Percentiles rank a stretch among this genome's conserved stretches.
phyloP scores from a whole-genome alignment of 768 basidiomycete genomes.

The Dictyophora rubrovolvata region DNA sequence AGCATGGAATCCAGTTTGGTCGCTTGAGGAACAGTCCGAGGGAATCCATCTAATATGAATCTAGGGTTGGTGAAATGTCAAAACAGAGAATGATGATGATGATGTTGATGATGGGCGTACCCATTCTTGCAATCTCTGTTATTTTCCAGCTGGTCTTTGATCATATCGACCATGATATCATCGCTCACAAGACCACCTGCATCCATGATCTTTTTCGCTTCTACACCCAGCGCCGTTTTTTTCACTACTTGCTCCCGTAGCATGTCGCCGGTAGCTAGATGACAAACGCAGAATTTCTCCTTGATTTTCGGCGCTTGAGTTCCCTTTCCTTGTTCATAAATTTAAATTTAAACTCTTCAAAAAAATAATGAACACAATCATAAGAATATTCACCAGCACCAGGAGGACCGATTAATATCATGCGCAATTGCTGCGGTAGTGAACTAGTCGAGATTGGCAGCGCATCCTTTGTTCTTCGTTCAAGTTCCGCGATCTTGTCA shows the following conservation, averaged over 20 bases:
- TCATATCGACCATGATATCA: conserved; percentile 97
- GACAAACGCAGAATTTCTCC: conserved; percentile 91
- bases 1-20: conserved; percentile 95
- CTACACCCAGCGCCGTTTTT: conserved; percentile 79
- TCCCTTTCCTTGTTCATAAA: conserved; percentile 67
- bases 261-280: conserved; percentile 98
- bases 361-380: not conserved
- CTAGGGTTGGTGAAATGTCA: conserved; percentile 29
- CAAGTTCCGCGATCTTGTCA: conserved; percentile 76
- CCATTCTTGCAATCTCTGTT: conserved; percentile 93
- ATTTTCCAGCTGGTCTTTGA: conserved; percentile 87
- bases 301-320: conserved; percentile 94
- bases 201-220: conserved; percentile 98
- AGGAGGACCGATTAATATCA: conserved; percentile 92
- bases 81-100: not conserved
- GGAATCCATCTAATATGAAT: conserved; percentile 99
- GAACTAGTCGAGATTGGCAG: conserved; percentile 26
- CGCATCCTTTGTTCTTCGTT: conserved; percentile 51
- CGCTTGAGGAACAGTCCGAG: conserved; percentile 92
- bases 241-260: conserved; percentile 84
- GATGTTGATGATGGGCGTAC: conserved; percentile 37
- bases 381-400: conserved; percentile 67
- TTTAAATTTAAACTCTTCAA: not conserved
- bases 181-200: conserved; percentile 90
- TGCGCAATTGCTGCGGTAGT: conserved; percentile 72